Base-by-base conservation (phyloP, 192 early-diverging fungal genomes). In the Pilaira anomala region DNA sequence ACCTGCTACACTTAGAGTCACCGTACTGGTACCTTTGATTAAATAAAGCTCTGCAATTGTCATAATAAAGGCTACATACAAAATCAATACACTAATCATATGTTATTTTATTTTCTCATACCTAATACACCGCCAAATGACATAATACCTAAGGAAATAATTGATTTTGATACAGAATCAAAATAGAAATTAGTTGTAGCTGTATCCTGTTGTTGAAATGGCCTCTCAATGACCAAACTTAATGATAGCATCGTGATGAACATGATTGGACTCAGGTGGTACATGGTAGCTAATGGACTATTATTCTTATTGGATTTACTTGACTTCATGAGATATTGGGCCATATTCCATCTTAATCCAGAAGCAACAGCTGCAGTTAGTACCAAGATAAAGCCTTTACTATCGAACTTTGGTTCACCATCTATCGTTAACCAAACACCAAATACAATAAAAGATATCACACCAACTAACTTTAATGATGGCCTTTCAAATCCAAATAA, bases 331-430 rank as follows among this genome's bases (percentile, higher is more conserved):
- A 95, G 75, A 63, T 92, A 78, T 64, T 93, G 91, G 5, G 88
- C 91, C 45, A 93, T 66, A 12, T 85, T 81, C 93, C 91, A 93
- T 26, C 93, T 80, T 22, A 93, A 78, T 18, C 93, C 93, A 21
- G 86, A 85, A 22, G 85, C 73, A 25, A 95, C 72, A 2, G 90
- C 81, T 4, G 93, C 91, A 7, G 74, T 69, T n/a, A 90, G 69
- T 22, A 87, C 78, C 18, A 85, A 67, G 0, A 78, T 16, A 54
- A 83, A 87, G 1, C 85, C 85, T 7, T 58, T 65, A 60, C 74
- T 58, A 68, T 87, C 75, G 49, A 87, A 87, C 29, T 77, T 67
- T 3, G 89, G 86, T 56, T 90, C 80, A 12, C 87, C 86, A 7
- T 78, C 77, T 16, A 93, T 88, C 48, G 89, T 93, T 53, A 95